Conservation (phyloP, 257 asterid genomes). For the Hygrophila difformis region DNA sequence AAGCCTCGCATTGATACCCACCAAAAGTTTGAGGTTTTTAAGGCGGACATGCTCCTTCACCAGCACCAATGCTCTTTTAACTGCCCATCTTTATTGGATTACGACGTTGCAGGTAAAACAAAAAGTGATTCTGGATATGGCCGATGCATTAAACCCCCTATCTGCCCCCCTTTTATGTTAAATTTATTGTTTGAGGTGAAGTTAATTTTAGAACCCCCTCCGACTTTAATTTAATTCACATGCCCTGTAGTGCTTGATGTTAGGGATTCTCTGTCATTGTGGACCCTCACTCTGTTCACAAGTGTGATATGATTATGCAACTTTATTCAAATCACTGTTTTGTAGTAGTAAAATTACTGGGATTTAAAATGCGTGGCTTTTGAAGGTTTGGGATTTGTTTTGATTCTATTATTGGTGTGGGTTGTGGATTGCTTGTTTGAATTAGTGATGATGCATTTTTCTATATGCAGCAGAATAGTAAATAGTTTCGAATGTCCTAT, state of each 20-base stretch:
- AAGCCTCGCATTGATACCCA: no score
- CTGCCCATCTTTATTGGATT: slow-evolving; percentile 4
- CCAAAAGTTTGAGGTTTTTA: slow-evolving; percentile 10
- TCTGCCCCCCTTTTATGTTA: slow-evolving; percentile 2
- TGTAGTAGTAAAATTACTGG: no score
- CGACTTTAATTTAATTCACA: slow-evolving; percentile 1
- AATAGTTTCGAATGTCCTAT: no score
- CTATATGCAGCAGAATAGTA: no score
- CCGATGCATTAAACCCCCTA: slow-evolving; percentile 20
- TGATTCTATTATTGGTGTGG: no score
- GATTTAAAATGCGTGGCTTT: no score
- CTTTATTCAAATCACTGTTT: background rate
- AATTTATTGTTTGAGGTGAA: no score
- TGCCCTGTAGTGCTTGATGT: background rate
- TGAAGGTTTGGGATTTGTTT: no score
- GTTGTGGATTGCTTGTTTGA: no score
- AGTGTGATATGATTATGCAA: background rate
- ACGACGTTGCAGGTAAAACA: no score
- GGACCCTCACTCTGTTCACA: slow-evolving; percentile 7
- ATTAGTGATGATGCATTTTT: no score
- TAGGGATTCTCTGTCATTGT: background rate
- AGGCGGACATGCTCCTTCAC: slow-evolving; percentile 13
- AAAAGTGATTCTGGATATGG: slow-evolving; percentile 19
- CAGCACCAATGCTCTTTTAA: background rate
- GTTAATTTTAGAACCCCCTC: background rate